Percentiles rank a stretch among this genome's conserved stretches.
Evolutionary conservation across 192 early-diverging fungal species (phyloP).

Genomic region (Gorgonomyces haynaldii): DNA sequence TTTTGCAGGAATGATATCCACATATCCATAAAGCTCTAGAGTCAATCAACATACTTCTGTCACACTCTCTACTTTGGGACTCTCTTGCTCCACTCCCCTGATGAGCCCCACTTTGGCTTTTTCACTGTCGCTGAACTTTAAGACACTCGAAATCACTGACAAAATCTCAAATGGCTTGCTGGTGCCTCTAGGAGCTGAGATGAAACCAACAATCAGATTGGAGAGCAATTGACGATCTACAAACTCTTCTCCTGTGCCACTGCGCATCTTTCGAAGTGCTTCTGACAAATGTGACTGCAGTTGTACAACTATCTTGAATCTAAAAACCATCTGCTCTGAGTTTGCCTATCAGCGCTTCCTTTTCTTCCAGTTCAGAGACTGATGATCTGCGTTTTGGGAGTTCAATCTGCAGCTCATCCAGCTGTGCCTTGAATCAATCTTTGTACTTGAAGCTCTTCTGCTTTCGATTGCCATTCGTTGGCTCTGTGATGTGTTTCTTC

Average conservation of each 20-base stretch:
- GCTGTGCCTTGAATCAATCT: constrained; percentile 16
- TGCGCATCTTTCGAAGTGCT: constrained; percentile 76
- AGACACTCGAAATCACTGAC: constrained; percentile 75
- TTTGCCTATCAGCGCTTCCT: constrained; percentile 62
- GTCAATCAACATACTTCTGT: neutral
- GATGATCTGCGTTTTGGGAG: no score
- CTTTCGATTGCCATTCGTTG: neutral
- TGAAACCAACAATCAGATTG: constrained; percentile 80
- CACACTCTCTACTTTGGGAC: constrained; percentile 2
- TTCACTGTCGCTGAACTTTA: constrained; percentile 81
- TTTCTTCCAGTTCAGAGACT: constrained; percentile 65
- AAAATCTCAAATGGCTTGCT: constrained; percentile 85
- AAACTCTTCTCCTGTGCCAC: constrained; percentile 66
- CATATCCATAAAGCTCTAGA: constrained; percentile 32
- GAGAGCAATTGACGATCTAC: constrained; percentile 79
- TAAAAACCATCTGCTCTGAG: constrained; percentile 66
- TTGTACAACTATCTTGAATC: no score
- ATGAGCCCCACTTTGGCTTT: constrained; percentile 63
- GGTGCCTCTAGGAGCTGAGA: constrained; percentile 75
- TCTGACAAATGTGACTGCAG: constrained; percentile 84
- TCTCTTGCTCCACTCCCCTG: constrained; percentile 15
- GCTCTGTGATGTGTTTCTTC: neutral
- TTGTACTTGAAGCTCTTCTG: neutral
- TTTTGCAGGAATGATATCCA: constrained; percentile 41
- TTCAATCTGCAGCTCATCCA: constrained; percentile 24